Percentiles rank a stretch among this genome's conserved stretches.
phyloP scores from a whole-genome alignment of 2,329 filamentous ascomycete species.

The Nectriaceae sp. region DNA sequence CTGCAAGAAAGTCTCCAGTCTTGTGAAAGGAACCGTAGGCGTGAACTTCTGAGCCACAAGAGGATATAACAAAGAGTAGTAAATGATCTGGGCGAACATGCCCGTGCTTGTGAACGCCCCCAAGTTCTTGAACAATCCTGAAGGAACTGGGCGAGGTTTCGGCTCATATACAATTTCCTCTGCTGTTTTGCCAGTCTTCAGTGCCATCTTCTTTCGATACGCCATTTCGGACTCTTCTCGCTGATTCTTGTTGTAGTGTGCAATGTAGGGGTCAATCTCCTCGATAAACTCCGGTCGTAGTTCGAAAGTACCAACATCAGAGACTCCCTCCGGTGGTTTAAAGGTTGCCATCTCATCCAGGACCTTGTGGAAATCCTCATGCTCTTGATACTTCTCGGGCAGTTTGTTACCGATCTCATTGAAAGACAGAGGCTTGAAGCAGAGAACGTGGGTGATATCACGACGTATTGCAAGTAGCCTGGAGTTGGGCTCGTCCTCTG shows the following conservation, averaged over 20 bases:
- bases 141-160: slow-evolving; percentile 72
- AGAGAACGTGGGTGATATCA: slow-evolving; percentile 90
- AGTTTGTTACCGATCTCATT: slow-evolving; percentile 86
- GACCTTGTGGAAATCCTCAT: slow-evolving; percentile 82
- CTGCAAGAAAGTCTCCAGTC: slow-evolving; percentile 89
- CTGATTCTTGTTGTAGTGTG: slow-evolving; percentile 96
- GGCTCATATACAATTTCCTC: slow-evolving; percentile 93
- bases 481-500: slow-evolving; percentile 64
- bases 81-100: slow-evolving; percentile 87
- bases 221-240: slow-evolving; percentile 91
- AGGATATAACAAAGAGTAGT: slow-evolving; percentile 83
- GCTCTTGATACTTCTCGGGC: slow-evolving; percentile 85
- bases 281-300: slow-evolving; percentile 84
- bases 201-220: slow-evolving; percentile 84
- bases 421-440: slow-evolving; percentile 94
- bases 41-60: slow-evolving; percentile 69
- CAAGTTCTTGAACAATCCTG: slow-evolving; percentile 76
- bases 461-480: slow-evolving; percentile 75
- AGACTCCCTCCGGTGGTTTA: slow-evolving; percentile 85
- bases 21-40: slow-evolving; percentile 74
- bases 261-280: slow-evolving; percentile 91
- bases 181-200: slow-evolving; percentile 77
- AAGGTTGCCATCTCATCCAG: slow-evolving; percentile 87
- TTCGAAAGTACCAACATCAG: slow-evolving; percentile 92
- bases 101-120: slow-evolving; percentile 80